A percentile compares a stretch with the other conserved stretches of the same genome.
These are phyloP conservation scores for Mortierella alpina DNA, from an alignment of 192 early-diverging fungal genomes.

Conservation along the genomic window DNA sequence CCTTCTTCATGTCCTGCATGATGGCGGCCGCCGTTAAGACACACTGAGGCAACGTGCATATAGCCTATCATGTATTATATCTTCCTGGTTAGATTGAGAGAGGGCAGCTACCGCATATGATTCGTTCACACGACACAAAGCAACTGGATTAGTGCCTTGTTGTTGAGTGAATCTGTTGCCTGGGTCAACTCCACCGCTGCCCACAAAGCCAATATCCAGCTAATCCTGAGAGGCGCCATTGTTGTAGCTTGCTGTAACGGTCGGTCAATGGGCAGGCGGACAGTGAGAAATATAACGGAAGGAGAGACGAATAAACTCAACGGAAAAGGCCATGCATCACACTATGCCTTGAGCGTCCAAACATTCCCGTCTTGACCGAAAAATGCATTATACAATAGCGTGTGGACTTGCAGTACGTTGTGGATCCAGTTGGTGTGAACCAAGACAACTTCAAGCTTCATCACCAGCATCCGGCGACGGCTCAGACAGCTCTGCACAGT, in stretches of 20 bases:
- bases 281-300: too few species aligned
- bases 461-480: too few species aligned
- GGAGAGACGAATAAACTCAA: too few species aligned
- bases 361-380: too few species aligned
- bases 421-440: too few species aligned
- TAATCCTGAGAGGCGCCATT: conserved; percentile 4
- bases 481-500: too few species aligned
- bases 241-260: neutral
- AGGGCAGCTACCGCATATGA: neutral
- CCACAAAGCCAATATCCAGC: neutral
- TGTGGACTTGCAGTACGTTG: too few species aligned
- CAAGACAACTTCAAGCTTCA: too few species aligned
- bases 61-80: neutral
- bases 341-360: too few species aligned
- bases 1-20: conserved; percentile 59
- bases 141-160: neutral
- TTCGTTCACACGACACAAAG: neutral
- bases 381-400: too few species aligned
- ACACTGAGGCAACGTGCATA: conserved; percentile 59
- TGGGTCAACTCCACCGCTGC: conserved; percentile 5
- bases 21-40: conserved; percentile 60
- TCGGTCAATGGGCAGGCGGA: neutral
- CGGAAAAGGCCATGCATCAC: too few species aligned
- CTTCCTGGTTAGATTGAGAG: neutral
- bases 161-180: neutral